These are phyloP conservation scores for Lodderomyces oxycetoniae DNA, from an alignment of 1,139 yeast genomes.

Conservation along the genomic window DNA sequence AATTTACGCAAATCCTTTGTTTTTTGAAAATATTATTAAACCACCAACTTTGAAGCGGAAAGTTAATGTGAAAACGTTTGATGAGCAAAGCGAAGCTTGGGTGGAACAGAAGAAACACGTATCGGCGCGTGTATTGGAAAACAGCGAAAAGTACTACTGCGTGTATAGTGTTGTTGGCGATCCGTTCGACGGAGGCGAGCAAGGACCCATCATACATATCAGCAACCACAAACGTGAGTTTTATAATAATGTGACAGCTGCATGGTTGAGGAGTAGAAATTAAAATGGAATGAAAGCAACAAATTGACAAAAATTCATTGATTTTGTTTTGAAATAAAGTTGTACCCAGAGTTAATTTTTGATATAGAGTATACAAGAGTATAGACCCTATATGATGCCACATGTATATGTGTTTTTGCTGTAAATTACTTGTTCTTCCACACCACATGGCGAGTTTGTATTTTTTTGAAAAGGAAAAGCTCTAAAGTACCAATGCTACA, in stretches of 20 bases:
- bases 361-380: too few species aligned
- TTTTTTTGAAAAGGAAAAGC: too few species aligned
- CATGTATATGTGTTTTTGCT: too few species aligned
- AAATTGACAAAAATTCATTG: too few species aligned
- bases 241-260: conserved; percentile 16
- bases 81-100: conserved; percentile 29
- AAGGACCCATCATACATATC: conserved; percentile 17
- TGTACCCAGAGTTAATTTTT: too few species aligned
- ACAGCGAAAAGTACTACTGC: conserved; percentile 26
- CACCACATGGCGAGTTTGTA: too few species aligned
- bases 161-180: conserved; percentile 33
- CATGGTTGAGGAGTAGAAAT: conserved; percentile 25
- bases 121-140: conserved; percentile 11
- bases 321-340: too few species aligned
- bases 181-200: conserved; percentile 13
- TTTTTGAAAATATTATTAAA: conserved; percentile 19
- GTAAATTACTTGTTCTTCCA: too few species aligned
- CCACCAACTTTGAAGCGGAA: conserved; percentile 21
- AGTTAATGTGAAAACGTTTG: conserved; percentile 14
- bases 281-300: too few species aligned
- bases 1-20: conserved; percentile 17
- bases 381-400: too few species aligned
- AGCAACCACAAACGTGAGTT: conserved; percentile 12
- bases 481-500: too few species aligned
- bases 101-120: conserved; percentile 9